Percentiles rank a stretch among this genome's conserved stretches.
Evolutionary conservation across 1,284 basidiomycete species (phyloP).

Genomic region (Leucoagaricus sp.): DNA sequence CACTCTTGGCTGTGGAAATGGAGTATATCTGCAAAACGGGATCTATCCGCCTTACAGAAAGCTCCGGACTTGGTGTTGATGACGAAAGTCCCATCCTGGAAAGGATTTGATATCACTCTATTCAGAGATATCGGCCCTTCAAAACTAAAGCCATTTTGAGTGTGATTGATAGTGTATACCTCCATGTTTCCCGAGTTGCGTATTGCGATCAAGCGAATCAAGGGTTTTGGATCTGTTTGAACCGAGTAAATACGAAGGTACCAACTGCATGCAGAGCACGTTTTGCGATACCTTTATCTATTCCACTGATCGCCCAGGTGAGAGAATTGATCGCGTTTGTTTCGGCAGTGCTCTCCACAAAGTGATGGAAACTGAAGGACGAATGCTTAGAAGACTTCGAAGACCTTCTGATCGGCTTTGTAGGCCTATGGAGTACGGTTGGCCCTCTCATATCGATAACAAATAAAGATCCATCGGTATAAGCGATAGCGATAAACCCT

Average conservation of each 20-base stretch:
- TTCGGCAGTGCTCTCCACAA: slow-evolving; percentile 35
- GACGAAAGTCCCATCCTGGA: slow-evolving; percentile 58
- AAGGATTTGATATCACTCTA: slow-evolving; percentile 53
- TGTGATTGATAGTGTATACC: slow-evolving; percentile 12
- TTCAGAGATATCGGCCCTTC: slow-evolving; percentile 33
- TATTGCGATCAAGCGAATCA: slow-evolving; percentile 64
- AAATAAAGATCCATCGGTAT: slow-evolving; percentile 57
- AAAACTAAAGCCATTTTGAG: slow-evolving; percentile 24
- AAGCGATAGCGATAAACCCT: slow-evolving; percentile 80
- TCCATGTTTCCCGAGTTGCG: slow-evolving; percentile 45
- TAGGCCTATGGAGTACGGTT: slow-evolving; percentile 51
- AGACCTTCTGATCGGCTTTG: slow-evolving; percentile 20
- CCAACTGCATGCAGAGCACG: slow-evolving; percentile 7
- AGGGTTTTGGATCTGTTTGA: slow-evolving; percentile 48
- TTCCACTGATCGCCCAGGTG: slow-evolving; percentile 65
- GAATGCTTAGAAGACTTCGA: slow-evolving; percentile 26
- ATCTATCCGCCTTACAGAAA: slow-evolving; percentile 45
- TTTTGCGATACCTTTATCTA: slow-evolving; percentile 58
- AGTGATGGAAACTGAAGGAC: slow-evolving; percentile 29
- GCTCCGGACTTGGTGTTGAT: slow-evolving; percentile 61
- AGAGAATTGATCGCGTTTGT: slow-evolving; percentile 51
- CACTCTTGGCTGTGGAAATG: slow-evolving; percentile 25
- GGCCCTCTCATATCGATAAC: slow-evolving; percentile 77
- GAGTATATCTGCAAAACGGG: slow-evolving; percentile 38
- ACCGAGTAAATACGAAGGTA: background rate